Percentiles rank a stretch among this genome's conserved stretches.
Evolutionary conservation across 208 protist species (phyloP).

Genomic region (Trypanosoma theileri): DNA sequence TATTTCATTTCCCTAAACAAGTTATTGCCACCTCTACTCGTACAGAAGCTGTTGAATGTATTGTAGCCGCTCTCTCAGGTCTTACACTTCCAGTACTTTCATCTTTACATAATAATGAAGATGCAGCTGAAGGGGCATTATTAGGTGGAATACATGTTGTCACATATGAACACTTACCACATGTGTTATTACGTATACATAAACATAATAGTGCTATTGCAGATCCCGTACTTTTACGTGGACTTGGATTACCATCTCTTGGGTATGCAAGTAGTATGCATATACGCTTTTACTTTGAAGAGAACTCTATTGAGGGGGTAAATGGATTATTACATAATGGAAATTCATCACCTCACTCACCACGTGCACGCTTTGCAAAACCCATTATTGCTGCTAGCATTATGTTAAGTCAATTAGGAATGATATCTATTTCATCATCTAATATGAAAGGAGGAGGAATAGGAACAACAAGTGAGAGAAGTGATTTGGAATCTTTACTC

Average conservation of each 20-base stretch:
- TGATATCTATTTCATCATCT: not conserved
- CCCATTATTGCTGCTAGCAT: not conserved
- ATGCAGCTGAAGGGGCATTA: not conserved
- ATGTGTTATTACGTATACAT: constrained; percentile 37
- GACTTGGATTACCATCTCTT: constrained; percentile 9
- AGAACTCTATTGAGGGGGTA: not conserved
- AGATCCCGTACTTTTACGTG: not conserved
- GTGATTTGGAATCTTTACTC: constrained; percentile 24
- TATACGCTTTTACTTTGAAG: constrained; percentile 25
- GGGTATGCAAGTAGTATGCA: constrained; percentile 18
- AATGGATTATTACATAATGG: not conserved
- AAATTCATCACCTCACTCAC: not conserved
- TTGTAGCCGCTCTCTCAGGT: constrained; percentile 70
- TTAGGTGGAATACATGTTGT: constrained; percentile 30
- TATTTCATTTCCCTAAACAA: constrained; percentile 62
- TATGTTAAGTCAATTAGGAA: not conserved
- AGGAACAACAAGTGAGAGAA: not conserved
- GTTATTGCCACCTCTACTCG: constrained; percentile 44
- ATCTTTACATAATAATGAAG: not conserved
- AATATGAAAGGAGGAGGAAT: too few relatives aligned
- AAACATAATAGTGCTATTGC: not conserved
- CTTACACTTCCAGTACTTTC: constrained; percentile 42
- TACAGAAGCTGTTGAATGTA: constrained; percentile 62
- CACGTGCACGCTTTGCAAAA: not conserved
- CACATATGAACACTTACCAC: constrained; percentile 49